Conservation (phyloP, 2,329 filamentous ascomycete species). For the Massarina eburnea region DNA sequence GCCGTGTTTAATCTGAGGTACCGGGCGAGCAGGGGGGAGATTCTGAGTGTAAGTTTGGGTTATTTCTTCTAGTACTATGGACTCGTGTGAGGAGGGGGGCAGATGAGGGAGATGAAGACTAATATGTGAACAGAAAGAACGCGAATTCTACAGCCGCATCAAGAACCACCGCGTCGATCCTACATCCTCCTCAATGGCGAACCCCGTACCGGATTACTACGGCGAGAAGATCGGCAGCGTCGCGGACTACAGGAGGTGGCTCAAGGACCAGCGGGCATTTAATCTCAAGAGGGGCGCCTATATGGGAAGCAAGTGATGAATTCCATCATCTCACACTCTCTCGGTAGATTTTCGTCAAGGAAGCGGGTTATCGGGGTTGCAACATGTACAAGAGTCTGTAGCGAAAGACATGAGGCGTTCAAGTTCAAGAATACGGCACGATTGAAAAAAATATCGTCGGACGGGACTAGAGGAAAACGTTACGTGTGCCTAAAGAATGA, state of each 20-base stretch:
- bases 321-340: too few species aligned
- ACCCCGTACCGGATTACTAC: constrained; percentile 96
- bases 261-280: constrained; percentile 96
- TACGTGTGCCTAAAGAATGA: not conserved
- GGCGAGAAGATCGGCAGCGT: constrained; percentile 98
- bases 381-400: not conserved
- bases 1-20: constrained; percentile 77
- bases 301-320: constrained; percentile 36
- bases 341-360: not conserved
- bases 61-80: not conserved
- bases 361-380: not conserved
- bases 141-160: constrained; percentile 87
- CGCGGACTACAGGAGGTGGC: constrained; percentile 86
- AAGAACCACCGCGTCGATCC: constrained; percentile 93
- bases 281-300: constrained; percentile 73
- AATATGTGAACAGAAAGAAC: constrained; percentile 71
- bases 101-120: not conserved
- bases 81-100: not conserved
- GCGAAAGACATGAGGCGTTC: not conserved
- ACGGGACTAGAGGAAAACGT: too few species aligned
- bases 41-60: constrained; percentile 62
- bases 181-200: constrained; percentile 81
- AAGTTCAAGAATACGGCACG: not conserved
- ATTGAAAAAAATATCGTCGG: not conserved
- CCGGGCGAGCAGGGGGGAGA: constrained; percentile 68